phyloP scores from a whole-genome alignment of 352 stramenopile species.

The Pythium sp. region DNA sequence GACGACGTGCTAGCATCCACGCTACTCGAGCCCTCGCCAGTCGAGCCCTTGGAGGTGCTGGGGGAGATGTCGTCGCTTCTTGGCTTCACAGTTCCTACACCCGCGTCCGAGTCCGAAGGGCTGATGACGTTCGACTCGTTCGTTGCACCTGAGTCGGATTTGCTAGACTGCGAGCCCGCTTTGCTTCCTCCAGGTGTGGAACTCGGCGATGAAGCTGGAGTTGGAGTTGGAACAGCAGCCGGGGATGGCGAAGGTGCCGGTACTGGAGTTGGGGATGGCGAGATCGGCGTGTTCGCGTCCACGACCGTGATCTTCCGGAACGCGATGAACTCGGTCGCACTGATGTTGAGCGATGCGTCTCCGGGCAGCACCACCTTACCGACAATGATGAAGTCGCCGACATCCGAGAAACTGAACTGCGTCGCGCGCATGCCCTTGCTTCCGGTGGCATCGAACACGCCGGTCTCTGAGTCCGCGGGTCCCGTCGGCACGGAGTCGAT shows the following conservation, averaged over 20 bases:
- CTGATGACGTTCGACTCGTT: conserved; percentile 7
- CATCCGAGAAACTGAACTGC: conserved; percentile 46
- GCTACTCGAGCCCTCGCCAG: conserved; percentile 10
- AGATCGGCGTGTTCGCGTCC: conserved; percentile 37
- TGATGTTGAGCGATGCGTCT: conserved; percentile 35
- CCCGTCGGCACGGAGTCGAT: conserved; percentile 39
- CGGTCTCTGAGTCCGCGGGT: conserved; percentile 27
- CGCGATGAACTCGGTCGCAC: conserved; percentile 56
- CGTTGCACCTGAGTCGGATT: not conserved
- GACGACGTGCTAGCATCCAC: conserved; percentile 14
- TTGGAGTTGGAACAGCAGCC: not conserved
- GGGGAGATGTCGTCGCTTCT: not conserved
- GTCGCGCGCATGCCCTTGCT: conserved; percentile 44
- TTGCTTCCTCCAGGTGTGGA: conserved; percentile 4
- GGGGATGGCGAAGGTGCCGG: conserved; percentile 13
- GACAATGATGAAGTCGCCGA: conserved; percentile 63
- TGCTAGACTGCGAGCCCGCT: not conserved
- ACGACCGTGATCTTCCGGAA: conserved; percentile 71
- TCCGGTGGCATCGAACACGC: conserved; percentile 41
- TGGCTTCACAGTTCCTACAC: conserved; percentile 13
- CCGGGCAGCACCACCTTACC: conserved; percentile 59
- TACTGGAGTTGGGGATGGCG: conserved; percentile 18
- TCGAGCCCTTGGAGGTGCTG: not conserved
- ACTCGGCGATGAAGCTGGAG: conserved; percentile 9
- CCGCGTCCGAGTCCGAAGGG: not conserved